Conservation (phyloP, 148 eudicot species). For the Vaccinium macrocarpon region DNA sequence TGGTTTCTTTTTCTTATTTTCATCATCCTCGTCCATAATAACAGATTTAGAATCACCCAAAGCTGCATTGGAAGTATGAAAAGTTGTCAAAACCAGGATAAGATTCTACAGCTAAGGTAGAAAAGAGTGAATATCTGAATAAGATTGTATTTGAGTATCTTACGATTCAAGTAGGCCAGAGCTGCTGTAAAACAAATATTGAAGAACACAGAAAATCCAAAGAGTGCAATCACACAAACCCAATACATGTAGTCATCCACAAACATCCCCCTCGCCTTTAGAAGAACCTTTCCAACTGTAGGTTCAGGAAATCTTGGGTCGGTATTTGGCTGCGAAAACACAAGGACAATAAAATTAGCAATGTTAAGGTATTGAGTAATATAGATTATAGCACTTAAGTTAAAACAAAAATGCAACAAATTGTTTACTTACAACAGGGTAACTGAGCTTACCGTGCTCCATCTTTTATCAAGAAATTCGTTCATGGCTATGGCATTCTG, state of each 20-base stretch:
- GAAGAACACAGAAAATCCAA: conserved; percentile 54
- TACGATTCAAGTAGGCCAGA: conserved; percentile 50
- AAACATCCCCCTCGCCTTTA: conserved; percentile 43
- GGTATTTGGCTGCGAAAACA: conserved; percentile 24
- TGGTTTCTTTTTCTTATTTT: conserved; percentile 22
- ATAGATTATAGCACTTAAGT: not conserved
- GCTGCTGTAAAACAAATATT: conserved; percentile 38
- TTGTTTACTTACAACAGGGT: not conserved
- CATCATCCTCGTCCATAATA: conserved; percentile 20
- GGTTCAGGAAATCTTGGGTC: conserved; percentile 28
- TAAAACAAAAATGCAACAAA: not conserved
- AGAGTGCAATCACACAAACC: conserved; percentile 48
- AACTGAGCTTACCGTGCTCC: conserved; percentile 38
- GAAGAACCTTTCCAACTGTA: conserved; percentile 29
- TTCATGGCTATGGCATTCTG: conserved; percentile 46
- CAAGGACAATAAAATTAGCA: not conserved
- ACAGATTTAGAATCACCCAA: conserved; percentile 40
- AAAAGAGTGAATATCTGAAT: not conserved
- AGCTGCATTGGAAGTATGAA: conserved; percentile 31
- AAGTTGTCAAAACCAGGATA: conserved; percentile 7
- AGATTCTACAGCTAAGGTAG: not conserved
- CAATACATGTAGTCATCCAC: conserved; percentile 45
- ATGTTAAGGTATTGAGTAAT: not conserved
- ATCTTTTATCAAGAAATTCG: conserved; percentile 45
- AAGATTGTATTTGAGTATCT: conserved; percentile 19